Conservation (phyloP, 2,329 filamentous ascomycete genomes). For the Emmonsiellopsis sp. region DNA sequence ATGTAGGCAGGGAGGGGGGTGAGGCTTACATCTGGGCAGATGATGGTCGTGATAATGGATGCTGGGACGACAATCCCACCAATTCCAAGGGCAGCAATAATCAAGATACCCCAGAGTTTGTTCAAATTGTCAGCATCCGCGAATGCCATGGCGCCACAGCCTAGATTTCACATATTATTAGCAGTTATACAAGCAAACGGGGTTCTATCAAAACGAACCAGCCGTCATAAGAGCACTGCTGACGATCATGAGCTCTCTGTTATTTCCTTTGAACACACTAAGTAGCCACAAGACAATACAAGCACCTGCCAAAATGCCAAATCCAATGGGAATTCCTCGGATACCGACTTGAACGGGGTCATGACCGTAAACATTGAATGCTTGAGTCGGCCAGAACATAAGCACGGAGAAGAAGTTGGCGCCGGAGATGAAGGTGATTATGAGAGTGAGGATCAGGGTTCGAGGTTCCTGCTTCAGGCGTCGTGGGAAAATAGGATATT, state of each 20-base stretch:
- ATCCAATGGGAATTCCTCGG: slow-evolving; percentile 54
- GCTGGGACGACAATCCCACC: slow-evolving; percentile 60
- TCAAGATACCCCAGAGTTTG: slow-evolving; percentile 48
- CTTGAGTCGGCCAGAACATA: slow-evolving; percentile 55
- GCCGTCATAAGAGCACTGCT: slow-evolving; percentile 57
- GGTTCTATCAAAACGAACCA: slow-evolving; percentile 23
- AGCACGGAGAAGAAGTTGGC: slow-evolving; percentile 49
- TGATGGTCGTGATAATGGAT: slow-evolving; percentile 59
- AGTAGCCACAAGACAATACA: slow-evolving; percentile 50
- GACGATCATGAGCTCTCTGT: slow-evolving; percentile 50
- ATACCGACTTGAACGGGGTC: slow-evolving; percentile 56
- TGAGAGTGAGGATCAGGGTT: slow-evolving; percentile 42
- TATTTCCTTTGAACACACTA: slow-evolving; percentile 48
- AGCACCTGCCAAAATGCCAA: slow-evolving; percentile 54
- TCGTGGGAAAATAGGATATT: slow-evolving; percentile 38
- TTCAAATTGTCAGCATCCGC: slow-evolving; percentile 44
- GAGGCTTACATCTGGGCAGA: slow-evolving; percentile 50
- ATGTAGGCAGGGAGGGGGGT: background rate
- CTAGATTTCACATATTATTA: slow-evolving; percentile 15
- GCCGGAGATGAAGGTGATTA: slow-evolving; percentile 52
- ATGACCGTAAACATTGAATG: slow-evolving; percentile 57
- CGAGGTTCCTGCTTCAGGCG: slow-evolving; percentile 39
- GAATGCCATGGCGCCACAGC: slow-evolving; percentile 46
- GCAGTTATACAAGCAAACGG: background rate
- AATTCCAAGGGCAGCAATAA: slow-evolving; percentile 54